phyloP scores from a whole-genome alignment of 2,329 filamentous ascomycete species.

The Nigrospora osmanthi region DNA sequence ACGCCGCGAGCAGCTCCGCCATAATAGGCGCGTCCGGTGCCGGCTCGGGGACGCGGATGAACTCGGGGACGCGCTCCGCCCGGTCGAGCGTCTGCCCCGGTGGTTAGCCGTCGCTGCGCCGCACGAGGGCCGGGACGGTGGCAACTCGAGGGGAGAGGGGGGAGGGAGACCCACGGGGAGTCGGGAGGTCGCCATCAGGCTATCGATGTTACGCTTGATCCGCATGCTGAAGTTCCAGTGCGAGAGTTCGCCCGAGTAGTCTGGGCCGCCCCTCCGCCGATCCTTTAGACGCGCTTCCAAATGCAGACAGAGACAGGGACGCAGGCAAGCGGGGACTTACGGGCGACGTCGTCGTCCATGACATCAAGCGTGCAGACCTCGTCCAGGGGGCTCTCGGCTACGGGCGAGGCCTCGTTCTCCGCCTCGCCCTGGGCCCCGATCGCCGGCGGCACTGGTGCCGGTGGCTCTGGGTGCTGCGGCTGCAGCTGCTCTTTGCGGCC shows the following conservation, averaged over 20 bases:
- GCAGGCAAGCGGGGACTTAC: constrained; percentile 17
- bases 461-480: background rate
- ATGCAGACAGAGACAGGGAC: no score
- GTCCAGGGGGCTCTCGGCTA: background rate
- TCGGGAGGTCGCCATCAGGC: constrained; percentile 6
- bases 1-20: constrained; percentile 27
- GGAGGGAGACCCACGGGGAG: constrained; percentile 13
- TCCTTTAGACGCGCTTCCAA: no score
- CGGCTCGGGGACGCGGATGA: constrained; percentile 37
- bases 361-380: constrained; percentile 1
- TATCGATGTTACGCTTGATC: constrained; percentile 39
- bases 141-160: no score
- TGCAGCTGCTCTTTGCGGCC: background rate
- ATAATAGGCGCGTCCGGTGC: constrained; percentile 29
- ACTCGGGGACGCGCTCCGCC: constrained; percentile 20
- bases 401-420: background rate
- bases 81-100: constrained; percentile 10
- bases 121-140: no score
- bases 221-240: constrained; percentile 46
- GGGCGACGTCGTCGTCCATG: constrained; percentile 7
- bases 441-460: background rate
- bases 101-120: background rate
- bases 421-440: background rate
- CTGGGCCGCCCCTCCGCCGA: constrained; percentile 17
- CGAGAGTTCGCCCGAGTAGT: constrained; percentile 44